These are phyloP conservation scores for Talaromyces sp. DNA, from an alignment of 2,329 filamentous ascomycete species.

Conservation along the genomic window DNA sequence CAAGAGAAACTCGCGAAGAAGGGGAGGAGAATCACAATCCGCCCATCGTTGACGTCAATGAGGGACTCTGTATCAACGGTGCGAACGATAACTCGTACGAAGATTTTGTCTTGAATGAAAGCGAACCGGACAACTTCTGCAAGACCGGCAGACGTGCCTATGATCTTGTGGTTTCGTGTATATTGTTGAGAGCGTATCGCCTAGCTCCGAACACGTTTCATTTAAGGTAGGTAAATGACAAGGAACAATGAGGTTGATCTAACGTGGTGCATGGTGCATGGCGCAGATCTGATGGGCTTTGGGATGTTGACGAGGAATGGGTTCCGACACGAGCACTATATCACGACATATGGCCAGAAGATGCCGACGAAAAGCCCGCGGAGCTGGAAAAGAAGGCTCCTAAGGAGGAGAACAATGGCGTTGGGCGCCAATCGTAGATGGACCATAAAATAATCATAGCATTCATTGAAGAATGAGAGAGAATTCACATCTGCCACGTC, in stretches of 20 bases:
- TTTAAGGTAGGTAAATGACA: neutral
- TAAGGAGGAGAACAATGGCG: neutral
- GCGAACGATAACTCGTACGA: neutral
- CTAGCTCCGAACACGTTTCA: neutral
- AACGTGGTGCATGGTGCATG: neutral
- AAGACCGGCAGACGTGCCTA: neutral
- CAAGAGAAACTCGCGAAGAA: neutral
- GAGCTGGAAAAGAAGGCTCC: neutral
- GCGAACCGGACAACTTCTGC: neutral
- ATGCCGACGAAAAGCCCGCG: neutral
- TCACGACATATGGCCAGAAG: neutral
- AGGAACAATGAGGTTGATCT: neutral
- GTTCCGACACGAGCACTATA: neutral
- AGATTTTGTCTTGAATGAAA: neutral
- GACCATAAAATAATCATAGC: neutral
- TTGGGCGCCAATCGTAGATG: neutral
- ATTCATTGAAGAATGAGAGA: too few species aligned
- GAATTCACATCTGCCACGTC: slow-evolving; percentile 20
- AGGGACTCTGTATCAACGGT: neutral
- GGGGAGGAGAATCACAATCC: neutral
- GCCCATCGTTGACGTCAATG: neutral
- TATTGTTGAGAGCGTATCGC: neutral
- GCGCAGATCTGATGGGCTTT: neutral
- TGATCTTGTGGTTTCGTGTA: neutral
- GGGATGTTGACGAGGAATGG: neutral